phyloP scores from a whole-genome alignment of 2,329 filamentous ascomycete genomes.

The Pseudocercospora musae region DNA sequence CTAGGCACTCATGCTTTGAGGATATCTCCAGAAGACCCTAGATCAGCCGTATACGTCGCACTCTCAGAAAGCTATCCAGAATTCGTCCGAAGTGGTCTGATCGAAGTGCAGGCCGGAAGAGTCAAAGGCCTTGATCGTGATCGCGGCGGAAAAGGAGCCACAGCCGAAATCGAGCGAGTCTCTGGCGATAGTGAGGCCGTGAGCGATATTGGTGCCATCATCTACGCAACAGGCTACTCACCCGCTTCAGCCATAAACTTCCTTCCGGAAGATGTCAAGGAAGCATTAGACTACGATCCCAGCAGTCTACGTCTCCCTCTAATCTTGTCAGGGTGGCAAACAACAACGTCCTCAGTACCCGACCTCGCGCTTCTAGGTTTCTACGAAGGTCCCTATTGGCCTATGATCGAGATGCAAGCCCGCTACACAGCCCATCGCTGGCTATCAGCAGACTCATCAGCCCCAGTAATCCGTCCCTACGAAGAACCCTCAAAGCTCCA shows the following conservation, averaged over 20 bases:
- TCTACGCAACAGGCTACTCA: constrained; percentile 74
- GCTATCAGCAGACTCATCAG: constrained; percentile 40
- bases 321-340: constrained; percentile 56
- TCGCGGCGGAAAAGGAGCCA: constrained; percentile 2
- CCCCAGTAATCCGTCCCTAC: constrained; percentile 14
- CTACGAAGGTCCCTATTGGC: constrained; percentile 82
- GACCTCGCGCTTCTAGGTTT: constrained; percentile 76
- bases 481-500: constrained; percentile 49
- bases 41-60: constrained; percentile 48
- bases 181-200: constrained; percentile 38
- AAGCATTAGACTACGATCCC: constrained; percentile 57
- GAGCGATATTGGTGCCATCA: constrained; percentile 59
- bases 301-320: constrained; percentile 57
- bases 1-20: constrained; percentile 27
- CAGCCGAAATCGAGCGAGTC: constrained; percentile 4
- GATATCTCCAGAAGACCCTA: constrained; percentile 17
- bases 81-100: constrained; percentile 63
- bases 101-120: constrained; percentile 40
- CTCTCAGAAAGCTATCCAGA: constrained; percentile 71
- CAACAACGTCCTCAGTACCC: constrained; percentile 51
- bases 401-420: constrained; percentile 82
- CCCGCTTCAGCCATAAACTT: constrained; percentile 63
- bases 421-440: constrained; percentile 63
- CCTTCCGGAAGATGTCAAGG: constrained; percentile 56
- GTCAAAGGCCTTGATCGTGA: constrained; percentile 27